phyloP scores from a whole-genome alignment of 1,284 basidiomycete genomes.

The Boletellus deceptivus region DNA sequence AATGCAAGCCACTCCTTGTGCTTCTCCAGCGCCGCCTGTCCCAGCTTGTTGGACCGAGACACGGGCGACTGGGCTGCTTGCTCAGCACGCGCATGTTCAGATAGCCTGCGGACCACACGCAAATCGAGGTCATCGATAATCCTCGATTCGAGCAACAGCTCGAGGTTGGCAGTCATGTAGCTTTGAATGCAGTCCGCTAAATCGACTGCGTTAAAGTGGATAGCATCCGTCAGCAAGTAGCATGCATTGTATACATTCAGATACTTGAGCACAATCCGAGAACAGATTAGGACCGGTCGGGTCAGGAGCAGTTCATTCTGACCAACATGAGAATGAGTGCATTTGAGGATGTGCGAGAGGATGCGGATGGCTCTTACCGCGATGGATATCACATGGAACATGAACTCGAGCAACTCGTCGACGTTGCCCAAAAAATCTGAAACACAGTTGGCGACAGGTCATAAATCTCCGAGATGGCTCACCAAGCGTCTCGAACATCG shows the following conservation, averaged over 20 bases:
- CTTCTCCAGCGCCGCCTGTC: slow-evolving; percentile 60
- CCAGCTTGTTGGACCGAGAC: slow-evolving; percentile 56
- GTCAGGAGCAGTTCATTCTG: slow-evolving; percentile 90
- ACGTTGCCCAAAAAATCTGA: slow-evolving; percentile 63
- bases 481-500: slow-evolving; percentile 70
- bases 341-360: neutral
- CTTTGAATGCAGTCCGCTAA: slow-evolving; percentile 68
- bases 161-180: slow-evolving; percentile 85
- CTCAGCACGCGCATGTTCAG: slow-evolving; percentile 54
- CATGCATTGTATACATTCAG: slow-evolving; percentile 71
- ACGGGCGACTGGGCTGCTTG: slow-evolving; percentile 72
- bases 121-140: slow-evolving; percentile 77
- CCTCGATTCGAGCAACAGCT: slow-evolving; percentile 81
- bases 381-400: slow-evolving; percentile 84
- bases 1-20: slow-evolving; percentile 73
- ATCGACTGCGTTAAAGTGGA: slow-evolving; percentile 69
- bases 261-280: slow-evolving; percentile 67
- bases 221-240: slow-evolving; percentile 63
- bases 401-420: slow-evolving; percentile 83
- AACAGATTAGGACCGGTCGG: slow-evolving; percentile 82
- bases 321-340: slow-evolving; percentile 1
- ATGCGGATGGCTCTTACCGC: slow-evolving; percentile 51
- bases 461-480: slow-evolving; percentile 27
- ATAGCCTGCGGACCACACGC: slow-evolving; percentile 74
- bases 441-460: neutral